phyloP scores from a whole-genome alignment of 805 yeast genomes.

The Teunomyces tritomae region DNA sequence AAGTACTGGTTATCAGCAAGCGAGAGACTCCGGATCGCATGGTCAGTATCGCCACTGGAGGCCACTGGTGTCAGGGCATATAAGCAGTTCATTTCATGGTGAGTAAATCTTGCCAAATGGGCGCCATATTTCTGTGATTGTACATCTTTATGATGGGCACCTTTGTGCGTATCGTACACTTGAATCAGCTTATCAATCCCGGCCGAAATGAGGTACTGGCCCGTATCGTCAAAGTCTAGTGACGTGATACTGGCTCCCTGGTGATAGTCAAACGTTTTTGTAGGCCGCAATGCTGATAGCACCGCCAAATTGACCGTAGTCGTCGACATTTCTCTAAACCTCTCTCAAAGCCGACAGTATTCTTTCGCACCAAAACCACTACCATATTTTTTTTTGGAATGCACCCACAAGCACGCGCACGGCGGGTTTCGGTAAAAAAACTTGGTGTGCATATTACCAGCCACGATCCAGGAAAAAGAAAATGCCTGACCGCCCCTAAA shows the following conservation, averaged over 20 bases:
- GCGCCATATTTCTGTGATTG: conserved; percentile 91
- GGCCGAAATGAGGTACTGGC: conserved; percentile 70
- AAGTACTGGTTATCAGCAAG: conserved; percentile 75
- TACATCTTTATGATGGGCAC: conserved; percentile 64
- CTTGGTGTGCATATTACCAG: too few species aligned
- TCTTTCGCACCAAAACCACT: too few species aligned
- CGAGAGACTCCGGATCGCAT: conserved; percentile 72
- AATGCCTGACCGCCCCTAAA: too few species aligned
- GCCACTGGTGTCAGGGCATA: conserved; percentile 69
- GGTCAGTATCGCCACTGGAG: conserved; percentile 46
- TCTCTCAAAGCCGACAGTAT: too few species aligned
- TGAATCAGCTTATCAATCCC: conserved; percentile 83
- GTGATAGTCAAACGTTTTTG: conserved; percentile 51
- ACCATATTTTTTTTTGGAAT: too few species aligned
- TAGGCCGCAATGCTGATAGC: conserved; percentile 30
- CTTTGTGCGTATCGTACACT: conserved; percentile 71
- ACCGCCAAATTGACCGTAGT: conserved; percentile 9
- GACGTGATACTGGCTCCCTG: conserved; percentile 60
- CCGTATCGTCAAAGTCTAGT: conserved; percentile 78
- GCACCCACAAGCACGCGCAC: too few species aligned
- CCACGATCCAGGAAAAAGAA: too few species aligned
- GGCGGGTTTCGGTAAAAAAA: too few species aligned
- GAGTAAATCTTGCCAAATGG: conserved; percentile 81
- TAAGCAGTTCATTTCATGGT: conserved; percentile 65
- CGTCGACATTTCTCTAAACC: conserved; percentile 8